Evolutionary conservation across 2,329 filamentous ascomycete species (phyloP), one percentile per base, ranked within the genome.

Genomic region (Emericellopsis cladophorae): DNA sequence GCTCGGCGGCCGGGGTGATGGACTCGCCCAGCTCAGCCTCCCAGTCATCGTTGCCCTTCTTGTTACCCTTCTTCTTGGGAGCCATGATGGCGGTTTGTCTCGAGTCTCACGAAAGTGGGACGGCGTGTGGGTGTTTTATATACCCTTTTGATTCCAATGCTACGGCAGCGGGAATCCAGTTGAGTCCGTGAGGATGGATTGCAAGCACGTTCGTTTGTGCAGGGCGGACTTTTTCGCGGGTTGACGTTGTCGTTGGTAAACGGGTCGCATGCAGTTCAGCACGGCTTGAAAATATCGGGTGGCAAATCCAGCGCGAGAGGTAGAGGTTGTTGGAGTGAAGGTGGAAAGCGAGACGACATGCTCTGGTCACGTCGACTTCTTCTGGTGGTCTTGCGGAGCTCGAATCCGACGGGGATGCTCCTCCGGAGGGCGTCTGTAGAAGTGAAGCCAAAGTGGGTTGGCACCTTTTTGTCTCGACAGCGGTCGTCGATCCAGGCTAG

Each of bases 51-150:
- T 84, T 77, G 57, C 71, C 77, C 60, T 79, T 81, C 72, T 90
- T 93, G 60, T 81, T 83, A 52, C 68, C 70, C 76, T 95, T 95
- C 74, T 92, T 93, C 71, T 95, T 95, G 47, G 89, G 89, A 56
- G 89, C 68, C 90, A 95, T 96, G 46, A 62, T 70, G 62, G 45
- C 45, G 51, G 47, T 59, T 40, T 41, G 45, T 29, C 12, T 9
- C 9, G 12, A 9, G 37, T 14, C 22, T 18, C 23, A 38, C 33
- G 31, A 33, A 37, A 40, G 35, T 36, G 34, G 11, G 37, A 26
- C 9, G 18, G 14, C 12, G 12, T 35, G 23, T 21, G 8, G 32
- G n/a, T 35, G 8, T 35, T 5, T 9, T 35, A n/a, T n/a, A n/a
- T 7, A 14, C 4, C 8, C n/a, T 9, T 9, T 21, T 35, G 32